phyloP scores from a whole-genome alignment of 2,329 filamentous ascomycete genomes.

The Aspergillus sp. region DNA sequence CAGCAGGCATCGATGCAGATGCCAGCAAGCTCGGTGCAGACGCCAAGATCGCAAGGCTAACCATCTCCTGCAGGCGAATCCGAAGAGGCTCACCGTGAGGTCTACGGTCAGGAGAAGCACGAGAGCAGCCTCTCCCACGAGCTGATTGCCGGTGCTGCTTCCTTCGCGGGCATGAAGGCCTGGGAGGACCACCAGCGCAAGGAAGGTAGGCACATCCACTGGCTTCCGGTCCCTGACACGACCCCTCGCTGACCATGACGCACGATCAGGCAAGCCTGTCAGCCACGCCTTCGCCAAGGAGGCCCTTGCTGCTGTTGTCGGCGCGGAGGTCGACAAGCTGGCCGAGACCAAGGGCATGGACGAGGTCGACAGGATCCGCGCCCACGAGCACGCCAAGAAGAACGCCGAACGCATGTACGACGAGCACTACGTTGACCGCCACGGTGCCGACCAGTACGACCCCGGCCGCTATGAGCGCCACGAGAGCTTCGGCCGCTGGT shows the following conservation, averaged over 20 bases:
- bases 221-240: too few relatives aligned
- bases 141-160: slow-evolving; percentile 70
- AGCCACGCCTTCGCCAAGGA: slow-evolving; percentile 77
- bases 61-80: slow-evolving; percentile 45
- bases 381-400: slow-evolving; percentile 58
- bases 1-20: background rate
- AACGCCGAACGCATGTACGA: slow-evolving; percentile 63
- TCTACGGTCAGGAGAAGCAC: slow-evolving; percentile 54
- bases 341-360: slow-evolving; percentile 69
- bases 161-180: slow-evolving; percentile 76
- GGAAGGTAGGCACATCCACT: slow-evolving; percentile 51
- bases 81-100: slow-evolving; percentile 54
- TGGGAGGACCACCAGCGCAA: slow-evolving; percentile 73
- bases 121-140: slow-evolving; percentile 70
- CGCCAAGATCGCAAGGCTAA: background rate
- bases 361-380: slow-evolving; percentile 57
- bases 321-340: slow-evolving; percentile 73
- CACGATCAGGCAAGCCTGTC: slow-evolving; percentile 61
- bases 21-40: background rate
- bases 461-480: slow-evolving; percentile 41
- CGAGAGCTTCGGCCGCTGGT: slow-evolving; percentile 29
- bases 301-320: slow-evolving; percentile 68
- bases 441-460: slow-evolving; percentile 53
- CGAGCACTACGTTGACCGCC: slow-evolving; percentile 55
- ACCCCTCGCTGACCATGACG: background rate